Percentiles rank a stretch among this genome's conserved stretches.
phyloP scores from a whole-genome alignment of 805 yeast species.

The Pichia kluyveri region DNA sequence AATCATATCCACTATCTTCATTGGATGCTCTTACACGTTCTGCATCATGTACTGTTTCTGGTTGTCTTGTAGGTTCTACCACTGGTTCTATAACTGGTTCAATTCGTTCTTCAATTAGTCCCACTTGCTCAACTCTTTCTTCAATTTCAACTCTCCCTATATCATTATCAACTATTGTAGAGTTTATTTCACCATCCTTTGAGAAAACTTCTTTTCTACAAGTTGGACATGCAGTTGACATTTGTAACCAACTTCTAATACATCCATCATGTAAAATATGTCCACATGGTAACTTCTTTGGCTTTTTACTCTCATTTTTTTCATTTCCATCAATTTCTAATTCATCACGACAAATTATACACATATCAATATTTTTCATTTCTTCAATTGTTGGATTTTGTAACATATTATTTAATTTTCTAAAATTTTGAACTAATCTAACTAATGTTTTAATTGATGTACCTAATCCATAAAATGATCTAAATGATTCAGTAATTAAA shows the following conservation, averaged over 20 bases:
- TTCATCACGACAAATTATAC: conserved; percentile 91
- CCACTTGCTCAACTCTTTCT: background rate
- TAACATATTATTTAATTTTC: conserved; percentile 55
- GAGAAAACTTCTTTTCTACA: conserved; percentile 65
- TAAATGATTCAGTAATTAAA: conserved; percentile 24
- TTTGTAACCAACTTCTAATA: conserved; percentile 83
- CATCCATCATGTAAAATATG: conserved; percentile 89
- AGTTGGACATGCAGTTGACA: conserved; percentile 89
- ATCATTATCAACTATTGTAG: too few relatives aligned
- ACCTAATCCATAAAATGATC: conserved; percentile 18
- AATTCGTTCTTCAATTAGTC: background rate
- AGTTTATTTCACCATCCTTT: background rate
- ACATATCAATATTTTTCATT: conserved; percentile 52
- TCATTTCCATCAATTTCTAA: conserved; percentile 41
- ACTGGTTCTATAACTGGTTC: too few relatives aligned
- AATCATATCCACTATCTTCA: background rate
- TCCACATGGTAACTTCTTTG: conserved; percentile 74
- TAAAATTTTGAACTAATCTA: conserved; percentile 36
- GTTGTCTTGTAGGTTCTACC: too few relatives aligned
- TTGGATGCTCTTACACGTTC: too few relatives aligned
- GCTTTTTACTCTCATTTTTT: conserved; percentile 34
- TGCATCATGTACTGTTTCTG: background rate
- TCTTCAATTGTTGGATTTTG: conserved; percentile 55
- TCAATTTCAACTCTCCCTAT: too few relatives aligned
- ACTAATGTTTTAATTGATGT: conserved; percentile 30